Evolutionary conservation across 257 asterid species (phyloP).

Genomic region (Lantana camara): DNA sequence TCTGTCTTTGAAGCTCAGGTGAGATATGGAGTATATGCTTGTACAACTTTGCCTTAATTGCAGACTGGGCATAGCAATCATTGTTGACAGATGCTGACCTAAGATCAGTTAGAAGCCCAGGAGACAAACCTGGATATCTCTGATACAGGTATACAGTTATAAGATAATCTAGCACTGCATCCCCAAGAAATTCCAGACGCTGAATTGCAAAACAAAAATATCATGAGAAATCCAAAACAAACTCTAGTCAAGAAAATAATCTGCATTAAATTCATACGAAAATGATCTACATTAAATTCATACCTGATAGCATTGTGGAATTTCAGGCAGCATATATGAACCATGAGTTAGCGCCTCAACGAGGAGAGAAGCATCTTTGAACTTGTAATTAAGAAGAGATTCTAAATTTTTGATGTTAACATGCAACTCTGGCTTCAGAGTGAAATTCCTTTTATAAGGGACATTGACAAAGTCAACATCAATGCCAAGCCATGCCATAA

Average conservation of each 20-base stretch:
- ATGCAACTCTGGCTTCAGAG: slow-evolving; percentile 45
- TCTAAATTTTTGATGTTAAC: slow-evolving; percentile 51
- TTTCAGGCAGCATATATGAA: slow-evolving; percentile 83
- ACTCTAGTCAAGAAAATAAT: not conserved
- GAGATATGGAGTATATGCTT: slow-evolving; percentile 75
- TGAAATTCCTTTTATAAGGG: slow-evolving; percentile 48
- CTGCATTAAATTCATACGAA: not conserved
- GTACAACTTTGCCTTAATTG: slow-evolving; percentile 59
- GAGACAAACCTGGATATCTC: slow-evolving; percentile 59
- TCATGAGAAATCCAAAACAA: not conserved
- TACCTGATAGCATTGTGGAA: slow-evolving; percentile 94
- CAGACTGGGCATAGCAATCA: slow-evolving; percentile 67
- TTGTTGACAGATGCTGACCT: slow-evolving; percentile 92
- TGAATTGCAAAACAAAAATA: slow-evolving; percentile 27
- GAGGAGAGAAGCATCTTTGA: slow-evolving; percentile 64
- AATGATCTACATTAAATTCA: not conserved
- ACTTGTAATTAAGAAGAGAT: slow-evolving; percentile 53
- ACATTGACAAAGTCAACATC: slow-evolving; percentile 38
- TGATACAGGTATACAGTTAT: slow-evolving; percentile 60
- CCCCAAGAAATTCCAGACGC: slow-evolving; percentile 93
- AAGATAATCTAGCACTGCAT: slow-evolving; percentile 75
- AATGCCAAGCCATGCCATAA: slow-evolving; percentile 78
- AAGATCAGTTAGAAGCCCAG: slow-evolving; percentile 76
- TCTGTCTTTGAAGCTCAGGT: slow-evolving; percentile 61
- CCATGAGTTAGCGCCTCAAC: slow-evolving; percentile 93